These are phyloP conservation scores for Moesziomyces parantarcticus DNA, from an alignment of 1,284 basidiomycete species.

Conservation along the genomic window DNA sequence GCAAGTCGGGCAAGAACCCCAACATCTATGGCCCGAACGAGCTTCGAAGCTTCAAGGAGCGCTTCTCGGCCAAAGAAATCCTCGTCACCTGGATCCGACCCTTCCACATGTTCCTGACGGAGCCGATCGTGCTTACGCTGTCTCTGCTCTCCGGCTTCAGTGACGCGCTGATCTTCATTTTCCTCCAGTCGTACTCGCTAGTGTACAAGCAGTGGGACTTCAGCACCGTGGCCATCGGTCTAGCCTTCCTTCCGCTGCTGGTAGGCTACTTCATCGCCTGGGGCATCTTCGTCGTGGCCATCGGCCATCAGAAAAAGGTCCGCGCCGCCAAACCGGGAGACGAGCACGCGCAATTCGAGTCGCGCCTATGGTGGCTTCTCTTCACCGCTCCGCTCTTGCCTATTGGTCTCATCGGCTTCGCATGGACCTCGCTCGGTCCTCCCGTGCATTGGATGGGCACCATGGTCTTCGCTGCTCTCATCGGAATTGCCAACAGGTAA, in stretches of 20 bases:
- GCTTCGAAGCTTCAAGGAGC: constrained; percentile 61
- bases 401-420: constrained; percentile 70
- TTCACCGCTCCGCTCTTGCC: constrained; percentile 68
- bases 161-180: constrained; percentile 69
- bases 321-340: constrained; percentile 56
- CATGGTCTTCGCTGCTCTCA: constrained; percentile 68
- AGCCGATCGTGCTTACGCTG: constrained; percentile 69
- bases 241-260: constrained; percentile 67
- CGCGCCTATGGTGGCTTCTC: constrained; percentile 68
- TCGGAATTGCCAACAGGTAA: constrained; percentile 70
- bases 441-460: constrained; percentile 69
- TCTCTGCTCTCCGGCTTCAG: constrained; percentile 69
- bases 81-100: constrained; percentile 68
- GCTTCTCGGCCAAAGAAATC: constrained; percentile 67
- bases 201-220: constrained; percentile 69
- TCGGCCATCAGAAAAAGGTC: constrained; percentile 63
- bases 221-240: constrained; percentile 60
- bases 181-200: constrained; percentile 68
- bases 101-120: constrained; percentile 67
- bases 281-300: constrained; percentile 66
- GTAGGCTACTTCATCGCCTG: constrained; percentile 70
- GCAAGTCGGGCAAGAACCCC: constrained; percentile 53
- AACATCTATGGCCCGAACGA: constrained; percentile 68
- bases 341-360: constrained; percentile 65
- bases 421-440: constrained; percentile 69